Conservation (phyloP, 768 basidiomycete genomes). For the Daedaleopsis sinensis region DNA sequence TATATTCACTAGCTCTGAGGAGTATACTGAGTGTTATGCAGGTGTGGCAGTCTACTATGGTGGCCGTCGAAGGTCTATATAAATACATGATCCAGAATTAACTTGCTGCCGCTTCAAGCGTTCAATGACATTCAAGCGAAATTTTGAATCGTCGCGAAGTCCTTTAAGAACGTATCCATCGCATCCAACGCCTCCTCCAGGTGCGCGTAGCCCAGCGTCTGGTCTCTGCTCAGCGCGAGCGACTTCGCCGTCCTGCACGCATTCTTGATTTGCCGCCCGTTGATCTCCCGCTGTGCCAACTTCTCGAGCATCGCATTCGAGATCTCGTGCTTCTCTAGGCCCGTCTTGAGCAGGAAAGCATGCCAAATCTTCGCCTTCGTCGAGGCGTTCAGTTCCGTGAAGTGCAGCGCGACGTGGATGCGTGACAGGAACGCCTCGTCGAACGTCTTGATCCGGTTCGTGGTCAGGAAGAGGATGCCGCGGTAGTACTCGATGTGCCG, state of each 20-base stretch:
- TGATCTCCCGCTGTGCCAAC: slow-evolving; percentile 54
- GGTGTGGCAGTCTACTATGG: no score
- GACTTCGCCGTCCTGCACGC: slow-evolving; percentile 64
- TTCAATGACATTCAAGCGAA: not conserved
- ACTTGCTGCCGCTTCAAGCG: no score
- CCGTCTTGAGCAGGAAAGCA: slow-evolving; percentile 29
- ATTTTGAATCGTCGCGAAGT: slow-evolving; percentile 21
- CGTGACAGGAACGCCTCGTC: slow-evolving; percentile 72
- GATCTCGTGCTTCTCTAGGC: slow-evolving; percentile 29
- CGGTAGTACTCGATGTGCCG: slow-evolving; percentile 39
- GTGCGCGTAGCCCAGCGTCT: slow-evolving; percentile 49
- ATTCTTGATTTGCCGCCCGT: slow-evolving; percentile 73
- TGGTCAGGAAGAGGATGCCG: slow-evolving; percentile 44
- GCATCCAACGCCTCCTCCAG: slow-evolving; percentile 61
- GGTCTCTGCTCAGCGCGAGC: slow-evolving; percentile 51
- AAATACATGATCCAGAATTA: no score
- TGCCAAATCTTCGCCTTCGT: slow-evolving; percentile 31
- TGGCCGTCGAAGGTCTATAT: no score
- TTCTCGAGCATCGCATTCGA: slow-evolving; percentile 43
- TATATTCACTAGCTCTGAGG: no score
- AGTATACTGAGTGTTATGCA: no score
- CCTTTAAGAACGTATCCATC: slow-evolving; percentile 49
- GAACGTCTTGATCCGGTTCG: slow-evolving; percentile 51
- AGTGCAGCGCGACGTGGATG: slow-evolving; percentile 53
- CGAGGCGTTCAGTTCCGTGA: slow-evolving; percentile 28